Evolutionary conservation across 495 filamentous ascomycete species (phyloP), one percentile per base, ranked within the genome.

Genomic region (Penicillium odoratum): DNA sequence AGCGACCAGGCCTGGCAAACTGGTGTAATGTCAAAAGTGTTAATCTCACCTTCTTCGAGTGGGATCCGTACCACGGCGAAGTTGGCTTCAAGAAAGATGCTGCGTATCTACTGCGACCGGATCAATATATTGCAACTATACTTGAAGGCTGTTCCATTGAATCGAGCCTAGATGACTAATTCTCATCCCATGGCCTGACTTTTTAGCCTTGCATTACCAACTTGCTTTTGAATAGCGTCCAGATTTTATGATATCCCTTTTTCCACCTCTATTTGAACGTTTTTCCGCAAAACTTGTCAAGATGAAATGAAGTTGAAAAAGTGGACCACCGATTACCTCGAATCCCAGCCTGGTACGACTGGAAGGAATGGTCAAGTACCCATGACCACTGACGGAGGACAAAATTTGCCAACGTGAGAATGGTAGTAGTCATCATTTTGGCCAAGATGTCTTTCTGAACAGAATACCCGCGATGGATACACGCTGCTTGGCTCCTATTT

Each of bases 301-400:
- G 21, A 21, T 21, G 21, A 21, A 40, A 40, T 40, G 16, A 7
- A 7, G 38, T 40, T 40, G 38, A 40, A 15, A 16, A 40, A 40
- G 38, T 40, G 38, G 38, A 6, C 38, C 38, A 40, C 38, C 13
- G 38, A 40, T 40, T 54, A 81, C 79, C 72, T 82, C 77, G 15
- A 67, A 54, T 33, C 78, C 78, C 7, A 81, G 72, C 15, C 75
- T 68, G 5, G 78, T 80, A 13, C 79, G 77, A 51, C 79, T 82
- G 4, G 58, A 64, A 0, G 79, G 79, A 8, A 67, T 71, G 7
- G 74, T 79, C 31, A 81, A 48, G 47, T 82, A 82, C 8, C 79
- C 79, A 57, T 82, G 80, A 25, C 51, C 60, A 51, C 55, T 45
- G 11, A 49, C 60, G 10, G 7, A 36, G 33, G 33, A 11, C 13